Conservation (phyloP, 2,329 filamentous ascomycete genomes). For the Fusarium dimerum region DNA sequence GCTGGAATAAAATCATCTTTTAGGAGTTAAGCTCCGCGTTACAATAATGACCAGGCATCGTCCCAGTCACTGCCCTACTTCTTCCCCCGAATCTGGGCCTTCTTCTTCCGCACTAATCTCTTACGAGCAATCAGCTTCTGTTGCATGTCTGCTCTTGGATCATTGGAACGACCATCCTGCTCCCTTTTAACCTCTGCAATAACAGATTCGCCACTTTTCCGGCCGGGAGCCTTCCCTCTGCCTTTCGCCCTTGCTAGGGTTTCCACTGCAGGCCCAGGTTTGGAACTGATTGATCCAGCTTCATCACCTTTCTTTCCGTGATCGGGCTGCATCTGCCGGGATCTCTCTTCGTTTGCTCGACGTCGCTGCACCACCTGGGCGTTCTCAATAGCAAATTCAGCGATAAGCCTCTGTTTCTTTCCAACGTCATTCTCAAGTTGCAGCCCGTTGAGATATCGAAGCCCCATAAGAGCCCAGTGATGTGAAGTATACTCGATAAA, state of each 20-base stretch:
- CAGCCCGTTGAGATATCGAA: constrained; percentile 89
- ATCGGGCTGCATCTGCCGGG: constrained; percentile 27
- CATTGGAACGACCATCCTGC: constrained; percentile 35
- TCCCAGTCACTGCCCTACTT: constrained; percentile 20
- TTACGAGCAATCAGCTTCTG: constrained; percentile 87
- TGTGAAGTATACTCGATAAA: constrained; percentile 97
- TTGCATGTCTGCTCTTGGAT: constrained; percentile 45
- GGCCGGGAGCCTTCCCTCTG: constrained; percentile 18
- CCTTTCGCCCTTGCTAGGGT: constrained; percentile 7
- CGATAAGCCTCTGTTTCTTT: constrained; percentile 85
- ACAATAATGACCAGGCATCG: background rate
- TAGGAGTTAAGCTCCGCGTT: background rate
- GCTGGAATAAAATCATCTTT: constrained; percentile 1
- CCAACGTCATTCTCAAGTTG: constrained; percentile 62
- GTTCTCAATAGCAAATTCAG: constrained; percentile 98
- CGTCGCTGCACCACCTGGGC: constrained; percentile 89
- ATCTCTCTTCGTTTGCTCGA: constrained; percentile 38
- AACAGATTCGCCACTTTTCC: constrained; percentile 19
- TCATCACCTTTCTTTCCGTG: constrained; percentile 24
- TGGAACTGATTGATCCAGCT: constrained; percentile 4
- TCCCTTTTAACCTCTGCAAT: constrained; percentile 10
- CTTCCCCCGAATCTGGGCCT: constrained; percentile 43
- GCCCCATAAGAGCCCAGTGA: constrained; percentile 89
- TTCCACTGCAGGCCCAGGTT: background rate
- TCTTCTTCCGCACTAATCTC: constrained; percentile 74